Percentiles rank a stretch among this genome's conserved stretches.
Conservation (phyloP, 768 basidiomycete species). For the Mycena albidolilacea region DNA sequence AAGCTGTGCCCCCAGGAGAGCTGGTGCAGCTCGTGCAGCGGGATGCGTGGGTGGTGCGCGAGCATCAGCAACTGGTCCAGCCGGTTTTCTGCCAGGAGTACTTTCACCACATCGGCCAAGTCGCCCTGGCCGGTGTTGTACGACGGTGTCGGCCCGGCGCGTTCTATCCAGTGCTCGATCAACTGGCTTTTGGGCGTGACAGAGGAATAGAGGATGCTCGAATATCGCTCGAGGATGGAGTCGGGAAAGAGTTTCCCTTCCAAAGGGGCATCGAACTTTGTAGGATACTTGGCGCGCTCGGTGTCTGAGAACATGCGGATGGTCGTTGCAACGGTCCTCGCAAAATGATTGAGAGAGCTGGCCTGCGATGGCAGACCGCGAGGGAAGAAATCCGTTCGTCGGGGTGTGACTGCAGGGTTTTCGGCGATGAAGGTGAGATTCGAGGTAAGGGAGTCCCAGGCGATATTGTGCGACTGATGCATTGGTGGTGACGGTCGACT, state of each 20-base stretch:
- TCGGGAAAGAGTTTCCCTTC: constrained; percentile 50
- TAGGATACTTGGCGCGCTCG: constrained; percentile 53
- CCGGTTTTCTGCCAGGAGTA: constrained; percentile 53
- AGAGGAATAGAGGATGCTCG: constrained; percentile 39
- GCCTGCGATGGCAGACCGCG: constrained; percentile 42
- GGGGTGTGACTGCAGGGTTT: constrained; percentile 48
- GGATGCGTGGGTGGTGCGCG: constrained; percentile 53
- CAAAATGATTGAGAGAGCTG: constrained; percentile 52
- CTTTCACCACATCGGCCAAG: constrained; percentile 53
- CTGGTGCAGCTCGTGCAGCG: constrained; percentile 45
- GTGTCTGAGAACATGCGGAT: constrained; percentile 54
- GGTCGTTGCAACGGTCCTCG: constrained; percentile 43
- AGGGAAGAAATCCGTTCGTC: constrained; percentile 45
- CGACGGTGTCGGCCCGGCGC: constrained; percentile 13
- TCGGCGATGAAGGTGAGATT: constrained; percentile 52
- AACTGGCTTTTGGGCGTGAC: constrained; percentile 49
- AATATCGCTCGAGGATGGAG: constrained; percentile 47
- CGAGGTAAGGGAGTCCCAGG: constrained; percentile 53
- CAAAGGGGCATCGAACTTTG: constrained; percentile 29
- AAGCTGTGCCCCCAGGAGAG: constrained; percentile 52
- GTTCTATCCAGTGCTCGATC: constrained; percentile 52
- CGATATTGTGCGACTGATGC: constrained; percentile 60
- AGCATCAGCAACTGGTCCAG: constrained; percentile 52
- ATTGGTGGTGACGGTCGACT: constrained; percentile 36
- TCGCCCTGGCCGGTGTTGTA: constrained; percentile 46